Evolutionary conservation across 305 asterid genomes (phyloP), one percentile per base, ranked within the genome.

Genomic region (Rubia peregrina): DNA sequence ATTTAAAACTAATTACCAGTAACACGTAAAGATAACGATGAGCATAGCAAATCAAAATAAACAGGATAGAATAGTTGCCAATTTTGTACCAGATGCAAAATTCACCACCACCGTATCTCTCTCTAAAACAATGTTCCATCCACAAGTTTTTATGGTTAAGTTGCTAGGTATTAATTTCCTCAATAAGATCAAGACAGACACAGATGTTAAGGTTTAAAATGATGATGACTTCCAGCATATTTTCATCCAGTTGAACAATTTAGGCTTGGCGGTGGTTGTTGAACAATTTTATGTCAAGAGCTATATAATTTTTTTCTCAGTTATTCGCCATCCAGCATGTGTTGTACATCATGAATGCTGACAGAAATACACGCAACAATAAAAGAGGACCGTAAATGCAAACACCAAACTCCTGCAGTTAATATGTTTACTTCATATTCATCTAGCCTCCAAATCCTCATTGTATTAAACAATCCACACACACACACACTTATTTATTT

Each of bases 361-460:
- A 42, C 21, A 21, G 12, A 63, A 61, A 16, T 16, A 42, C 56
- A 26, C 11, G 21, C n/a, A 3, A 46, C 22, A 9, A 24, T 41
- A 44, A 26, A 46, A n/a, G 30, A 21, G 9, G 16, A 22, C n/a
- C 22, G 16, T 2, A 57, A 21, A 21, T 0, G 38, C 63, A 57
- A 22, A 60, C 65, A 60, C 16, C 65, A 60, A 60, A 60, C 65
- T 30, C 57, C 66, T 61, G 66, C 41, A 60, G 43, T 61, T 22
- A 60, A 22, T 19, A 57, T 57, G 33, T 19, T 19, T 60, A 24
- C 33, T 67, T 46, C 14, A 11, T 26, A 26, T 24, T 30, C 21
- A n/a, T 48, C 61, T 10, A 48, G 41, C 10, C 24, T 16, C 33
- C 9, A 14, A 26, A 46, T 48, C 53, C 59, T 48, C 14, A 8